Evolutionary conservation across 2,329 filamentous ascomycete species (phyloP).

Genomic region (Aspergillus pseudotamarii): DNA sequence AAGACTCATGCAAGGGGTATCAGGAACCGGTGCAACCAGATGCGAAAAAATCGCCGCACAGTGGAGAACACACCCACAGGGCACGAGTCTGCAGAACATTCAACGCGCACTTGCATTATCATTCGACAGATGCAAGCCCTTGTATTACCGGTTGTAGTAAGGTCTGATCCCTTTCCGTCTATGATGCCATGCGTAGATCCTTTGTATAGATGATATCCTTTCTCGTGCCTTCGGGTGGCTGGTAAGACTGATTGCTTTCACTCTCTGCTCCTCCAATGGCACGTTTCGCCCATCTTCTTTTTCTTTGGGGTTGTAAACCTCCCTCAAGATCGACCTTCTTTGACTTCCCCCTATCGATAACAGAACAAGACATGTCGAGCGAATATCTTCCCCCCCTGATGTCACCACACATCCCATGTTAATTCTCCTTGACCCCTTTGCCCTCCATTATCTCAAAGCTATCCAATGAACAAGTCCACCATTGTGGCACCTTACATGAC

Average conservation of each 20-base stretch:
- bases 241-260: not conserved
- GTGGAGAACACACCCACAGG: conserved; percentile 1
- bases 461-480: not conserved
- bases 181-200: not conserved
- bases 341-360: not conserved
- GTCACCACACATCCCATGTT: not conserved
- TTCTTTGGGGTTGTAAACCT: not conserved
- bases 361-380: not conserved
- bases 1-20: not conserved
- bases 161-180: not conserved
- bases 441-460: not conserved
- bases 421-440: not conserved
- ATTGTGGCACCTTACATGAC: not conserved
- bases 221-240: not conserved
- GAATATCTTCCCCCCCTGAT: not conserved
- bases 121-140: conserved; percentile 8
- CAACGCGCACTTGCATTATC: not conserved
- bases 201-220: not conserved
- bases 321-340: not conserved
- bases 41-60: conserved; percentile 8
- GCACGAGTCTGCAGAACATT: conserved; percentile 10
- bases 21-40: conserved; percentile 9
- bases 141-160: conserved; percentile 8
- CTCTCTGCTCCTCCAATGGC: not conserved
- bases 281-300: not conserved